phyloP scores from a whole-genome alignment of 1,284 basidiomycete genomes.

The Pseudozyma sp. region DNA sequence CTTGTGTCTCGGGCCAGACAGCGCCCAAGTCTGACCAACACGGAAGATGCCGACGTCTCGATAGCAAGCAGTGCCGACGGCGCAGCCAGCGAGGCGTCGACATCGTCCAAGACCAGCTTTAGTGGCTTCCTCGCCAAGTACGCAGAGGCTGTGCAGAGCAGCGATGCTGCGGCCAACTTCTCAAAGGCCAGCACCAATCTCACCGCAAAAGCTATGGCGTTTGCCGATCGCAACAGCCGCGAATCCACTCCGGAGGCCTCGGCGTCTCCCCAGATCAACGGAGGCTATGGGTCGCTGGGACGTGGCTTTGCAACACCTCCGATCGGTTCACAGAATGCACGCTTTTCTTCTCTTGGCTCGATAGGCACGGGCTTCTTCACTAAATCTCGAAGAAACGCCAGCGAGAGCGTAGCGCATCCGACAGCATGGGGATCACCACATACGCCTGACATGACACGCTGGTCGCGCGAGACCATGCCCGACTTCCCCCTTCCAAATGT shows the following conservation, averaged over 20 bases:
- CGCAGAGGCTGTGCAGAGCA: conserved; percentile 62
- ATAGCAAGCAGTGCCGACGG: conserved; percentile 23
- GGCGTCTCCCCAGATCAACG: conserved; percentile 6
- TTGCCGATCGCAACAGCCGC: conserved; percentile 43
- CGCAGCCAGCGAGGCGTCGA: conserved; percentile 21
- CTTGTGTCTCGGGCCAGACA: conserved; percentile 29
- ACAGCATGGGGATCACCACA: conserved; percentile 26
- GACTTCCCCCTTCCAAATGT: conserved; percentile 63
- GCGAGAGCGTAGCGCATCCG: conserved; percentile 21
- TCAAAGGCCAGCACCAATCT: conserved; percentile 65
- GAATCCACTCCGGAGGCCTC: conserved; percentile 40
- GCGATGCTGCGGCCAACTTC: conserved; percentile 63
- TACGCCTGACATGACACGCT: conserved; percentile 47
- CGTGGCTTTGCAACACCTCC: conserved; percentile 15
- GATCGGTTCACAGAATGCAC: conserved; percentile 10
- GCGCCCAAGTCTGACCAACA: conserved; percentile 6
- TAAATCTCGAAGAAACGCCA: conserved; percentile 18
- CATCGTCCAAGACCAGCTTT: conserved; percentile 29
- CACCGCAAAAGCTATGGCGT: conserved; percentile 61
- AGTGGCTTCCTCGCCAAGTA: conserved; percentile 52
- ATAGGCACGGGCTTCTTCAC: conserved; percentile 47
- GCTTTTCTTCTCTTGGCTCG: conserved; percentile 36
- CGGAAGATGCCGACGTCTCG: conserved; percentile 31
- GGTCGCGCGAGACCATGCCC: conserved; percentile 57
- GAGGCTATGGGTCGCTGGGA: conserved; percentile 14